Conservation (phyloP, 1,284 basidiomycete genomes). For the Ustilago sp. region DNA sequence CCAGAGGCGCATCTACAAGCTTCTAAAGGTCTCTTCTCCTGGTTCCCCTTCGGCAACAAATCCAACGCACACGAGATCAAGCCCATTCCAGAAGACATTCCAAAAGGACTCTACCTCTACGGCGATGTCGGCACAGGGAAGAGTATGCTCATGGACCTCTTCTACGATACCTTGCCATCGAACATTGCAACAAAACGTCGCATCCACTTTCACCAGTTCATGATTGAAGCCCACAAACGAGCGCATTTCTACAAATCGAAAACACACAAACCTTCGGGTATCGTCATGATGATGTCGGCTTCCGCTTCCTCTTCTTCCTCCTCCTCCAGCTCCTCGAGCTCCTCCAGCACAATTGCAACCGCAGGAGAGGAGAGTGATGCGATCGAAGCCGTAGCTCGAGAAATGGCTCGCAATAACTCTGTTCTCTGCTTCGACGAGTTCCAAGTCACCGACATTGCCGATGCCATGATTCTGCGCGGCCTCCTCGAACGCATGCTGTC, state of each 20-base stretch:
- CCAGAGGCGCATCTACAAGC: slow-evolving; percentile 53
- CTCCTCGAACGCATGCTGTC: slow-evolving; percentile 86
- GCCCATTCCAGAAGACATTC: slow-evolving; percentile 73
- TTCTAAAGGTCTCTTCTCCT: slow-evolving; percentile 43
- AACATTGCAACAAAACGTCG: slow-evolving; percentile 81
- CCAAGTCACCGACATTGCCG: slow-evolving; percentile 98
- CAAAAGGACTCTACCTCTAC: slow-evolving; percentile 93
- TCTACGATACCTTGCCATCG: slow-evolving; percentile 85
- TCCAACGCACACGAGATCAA: slow-evolving; percentile 41
- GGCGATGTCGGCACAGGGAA: slow-evolving; percentile 95
- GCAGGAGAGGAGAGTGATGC: slow-evolving; percentile 76
- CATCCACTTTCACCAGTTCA: slow-evolving; percentile 90
- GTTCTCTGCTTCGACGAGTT: slow-evolving; percentile 99
- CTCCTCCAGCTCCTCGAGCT: slow-evolving; percentile 2
- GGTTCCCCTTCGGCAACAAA: slow-evolving; percentile 40
- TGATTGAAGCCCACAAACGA: slow-evolving; percentile 97
- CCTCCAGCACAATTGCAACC: slow-evolving; percentile 7
- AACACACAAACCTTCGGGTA: slow-evolving; percentile 64
- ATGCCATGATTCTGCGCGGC: slow-evolving; percentile 95
- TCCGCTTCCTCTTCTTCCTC: slow-evolving; percentile 12
- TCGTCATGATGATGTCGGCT: slow-evolving; percentile 61
- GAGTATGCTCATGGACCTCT: slow-evolving; percentile 98
- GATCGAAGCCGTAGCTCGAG: slow-evolving; percentile 86
- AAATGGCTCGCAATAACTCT: slow-evolving; percentile 77
- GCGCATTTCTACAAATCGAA: slow-evolving; percentile 76